A percentile compares a stretch with the other conserved stretches of the same genome.
Conservation (phyloP, 179 eudicot species). For the Carnegiea gigantea region DNA sequence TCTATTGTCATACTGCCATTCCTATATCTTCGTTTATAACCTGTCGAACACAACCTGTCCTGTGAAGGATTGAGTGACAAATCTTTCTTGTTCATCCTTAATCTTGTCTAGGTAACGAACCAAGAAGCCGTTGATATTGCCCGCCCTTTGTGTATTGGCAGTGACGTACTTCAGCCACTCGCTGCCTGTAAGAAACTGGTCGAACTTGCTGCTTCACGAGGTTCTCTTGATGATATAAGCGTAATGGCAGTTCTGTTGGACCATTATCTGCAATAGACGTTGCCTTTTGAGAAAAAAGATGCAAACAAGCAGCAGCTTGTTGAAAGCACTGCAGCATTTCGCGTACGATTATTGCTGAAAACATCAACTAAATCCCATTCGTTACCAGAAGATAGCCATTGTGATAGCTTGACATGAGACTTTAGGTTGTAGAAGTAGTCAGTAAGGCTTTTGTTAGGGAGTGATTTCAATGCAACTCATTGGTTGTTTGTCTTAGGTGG, state of each 20-base stretch:
- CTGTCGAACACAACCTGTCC: too few relatives aligned
- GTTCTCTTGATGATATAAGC: constrained; percentile 68
- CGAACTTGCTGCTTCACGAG: constrained; percentile 58
- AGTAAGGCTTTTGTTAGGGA: not conserved
- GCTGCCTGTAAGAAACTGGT: constrained; percentile 71
- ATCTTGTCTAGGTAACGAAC: constrained; percentile 48
- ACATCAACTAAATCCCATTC: too few relatives aligned
- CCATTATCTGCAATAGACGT: constrained; percentile 26
- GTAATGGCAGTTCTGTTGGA: constrained; percentile 69
- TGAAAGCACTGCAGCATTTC: not conserved
- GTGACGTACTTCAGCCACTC: constrained; percentile 30
- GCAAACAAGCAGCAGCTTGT: not conserved
- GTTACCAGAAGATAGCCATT: not conserved
- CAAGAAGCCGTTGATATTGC: constrained; percentile 83
- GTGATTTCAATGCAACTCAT: not conserved
- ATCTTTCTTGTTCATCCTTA: not conserved
- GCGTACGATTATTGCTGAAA: not conserved
- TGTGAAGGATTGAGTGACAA: too few relatives aligned
- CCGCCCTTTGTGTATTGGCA: constrained; percentile 38
- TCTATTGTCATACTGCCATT: not conserved
- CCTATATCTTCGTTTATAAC: not conserved
- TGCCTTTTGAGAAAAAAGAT: not conserved
- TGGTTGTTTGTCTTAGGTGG: not conserved
- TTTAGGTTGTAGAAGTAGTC: not conserved
- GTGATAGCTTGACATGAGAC: not conserved